Base-by-base conservation (phyloP, 2,329 filamentous ascomycete species). In the Trichoderma aggressivum region DNA sequence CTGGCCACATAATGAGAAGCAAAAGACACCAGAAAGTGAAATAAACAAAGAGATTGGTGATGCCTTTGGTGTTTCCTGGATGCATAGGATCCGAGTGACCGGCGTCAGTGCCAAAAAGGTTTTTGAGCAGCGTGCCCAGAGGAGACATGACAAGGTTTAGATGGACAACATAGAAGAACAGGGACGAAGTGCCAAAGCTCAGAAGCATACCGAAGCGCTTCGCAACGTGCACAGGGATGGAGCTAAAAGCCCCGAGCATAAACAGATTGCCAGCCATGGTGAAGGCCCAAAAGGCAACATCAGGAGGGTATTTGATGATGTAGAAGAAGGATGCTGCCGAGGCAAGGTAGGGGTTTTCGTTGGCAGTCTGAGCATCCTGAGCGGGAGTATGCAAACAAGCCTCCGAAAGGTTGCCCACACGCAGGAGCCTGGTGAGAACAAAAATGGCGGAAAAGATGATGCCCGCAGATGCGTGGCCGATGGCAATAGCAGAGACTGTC, bases 81-180 rank as follows among this genome's bases (percentile, higher is more conserved):
- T 77, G 72, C 34, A 78, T 70, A 2, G 76, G 76, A 21, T 79
- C 75, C 3, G 73, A 66, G 3, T 76, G 69, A 7, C 73, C 80
- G 1, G 78, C 76, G 0, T 81, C 78, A 36, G 79, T 78, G 0
- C 84, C 84, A 11, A 83, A 80, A n/a, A 76, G 68, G 0, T 56
- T 62, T 3, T 80, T 74, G 34, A 81, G 62, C 5, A 77, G 5
- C 1, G 59, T 28, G 2, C 76, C 78, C 0, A 80, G 34, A 34
- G 68, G 68, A 11, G 63, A 66, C 28, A 72, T 53, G 4, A 83
- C 71, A 2, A 82, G 47, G 18, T 80, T 47, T 47, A 84, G 73
- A 68, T 85, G 83, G 1, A 76, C 72, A 7, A 84, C 72, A 74
- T 85, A 85, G 63, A 85, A 85, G 77, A 85, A 85, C 5, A 85